Conservation (phyloP, 768 basidiomycete species). For the Phaeotremella skinneri region DNA sequence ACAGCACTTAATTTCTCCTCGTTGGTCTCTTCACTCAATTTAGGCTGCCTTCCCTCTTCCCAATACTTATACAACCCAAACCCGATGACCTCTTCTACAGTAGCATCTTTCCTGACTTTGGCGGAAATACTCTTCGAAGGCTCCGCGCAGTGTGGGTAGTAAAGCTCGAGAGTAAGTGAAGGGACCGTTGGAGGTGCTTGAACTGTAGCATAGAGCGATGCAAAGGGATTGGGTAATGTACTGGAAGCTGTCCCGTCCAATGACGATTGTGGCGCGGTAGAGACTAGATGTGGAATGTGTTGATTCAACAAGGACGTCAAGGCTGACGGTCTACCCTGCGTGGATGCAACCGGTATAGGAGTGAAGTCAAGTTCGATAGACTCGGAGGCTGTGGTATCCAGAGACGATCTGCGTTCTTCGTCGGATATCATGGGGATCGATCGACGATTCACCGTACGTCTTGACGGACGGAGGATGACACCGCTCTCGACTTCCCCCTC, state of each 20-base stretch:
- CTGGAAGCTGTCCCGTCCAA: constrained; percentile 48
- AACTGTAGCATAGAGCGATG: constrained; percentile 79
- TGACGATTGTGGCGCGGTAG: constrained; percentile 9
- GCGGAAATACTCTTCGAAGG: constrained; percentile 65
- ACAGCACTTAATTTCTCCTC: constrained; percentile 65
- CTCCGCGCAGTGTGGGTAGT: constrained; percentile 72
- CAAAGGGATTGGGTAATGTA: constrained; percentile 74
- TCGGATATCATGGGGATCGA: background rate
- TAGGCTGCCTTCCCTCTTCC: constrained; percentile 68
- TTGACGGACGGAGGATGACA: background rate
- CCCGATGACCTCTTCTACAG: constrained; percentile 93
- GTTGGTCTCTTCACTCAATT: constrained; percentile 23
- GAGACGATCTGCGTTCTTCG: constrained; percentile 1
- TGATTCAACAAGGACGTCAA: constrained; percentile 73
- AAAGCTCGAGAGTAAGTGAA: constrained; percentile 67
- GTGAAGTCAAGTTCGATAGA: constrained; percentile 21
- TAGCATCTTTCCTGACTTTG: constrained; percentile 79
- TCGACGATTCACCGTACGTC: background rate
- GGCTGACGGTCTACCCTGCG: constrained; percentile 56
- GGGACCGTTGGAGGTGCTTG: constrained; percentile 69
- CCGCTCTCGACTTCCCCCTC: constrained; percentile 20
- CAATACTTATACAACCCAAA: constrained; percentile 89
- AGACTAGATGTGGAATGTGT: constrained; percentile 51
- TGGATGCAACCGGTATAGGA: constrained; percentile 17
- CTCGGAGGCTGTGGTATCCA: constrained; percentile 7